Evolutionary conservation across 2,329 filamentous ascomycete species (phyloP).

Genomic region (Magnaporthiopsis rhizophila): DNA sequence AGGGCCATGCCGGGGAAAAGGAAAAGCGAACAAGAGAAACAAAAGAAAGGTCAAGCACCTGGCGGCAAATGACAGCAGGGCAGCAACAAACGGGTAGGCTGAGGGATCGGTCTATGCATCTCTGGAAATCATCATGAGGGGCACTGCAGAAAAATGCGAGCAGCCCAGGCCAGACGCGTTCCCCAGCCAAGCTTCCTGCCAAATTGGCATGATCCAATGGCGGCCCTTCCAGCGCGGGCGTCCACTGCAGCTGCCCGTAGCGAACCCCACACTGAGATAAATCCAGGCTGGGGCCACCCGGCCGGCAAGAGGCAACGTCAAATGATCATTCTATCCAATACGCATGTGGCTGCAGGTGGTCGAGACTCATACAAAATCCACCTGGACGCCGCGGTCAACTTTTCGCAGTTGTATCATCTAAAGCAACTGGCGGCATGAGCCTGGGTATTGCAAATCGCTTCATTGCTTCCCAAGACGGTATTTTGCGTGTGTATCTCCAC

Average conservation of each 20-base stretch:
- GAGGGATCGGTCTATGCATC: neutral
- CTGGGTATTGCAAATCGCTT: too few relatives aligned
- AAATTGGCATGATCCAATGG: neutral
- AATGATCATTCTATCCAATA: neutral
- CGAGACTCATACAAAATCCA: neutral
- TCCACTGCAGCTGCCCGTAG: neutral
- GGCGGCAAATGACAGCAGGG: too few relatives aligned
- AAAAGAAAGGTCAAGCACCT: neutral
- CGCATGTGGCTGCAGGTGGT: neutral
- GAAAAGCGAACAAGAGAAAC: neutral
- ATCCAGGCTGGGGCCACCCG: too few relatives aligned
- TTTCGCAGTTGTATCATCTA: too few relatives aligned
- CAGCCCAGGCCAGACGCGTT: too few relatives aligned
- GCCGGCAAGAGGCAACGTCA: neutral
- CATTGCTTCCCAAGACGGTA: too few relatives aligned
- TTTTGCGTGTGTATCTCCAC: too few relatives aligned
- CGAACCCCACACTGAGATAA: neutral
- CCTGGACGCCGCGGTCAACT: neutral
- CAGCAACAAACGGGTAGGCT: neutral
- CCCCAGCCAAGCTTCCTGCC: neutral
- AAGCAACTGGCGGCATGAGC: neutral
- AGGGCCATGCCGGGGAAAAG: slow-evolving; percentile 35
- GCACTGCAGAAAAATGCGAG: neutral
- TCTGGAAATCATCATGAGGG: neutral
- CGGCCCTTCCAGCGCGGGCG: too few relatives aligned